Conservation (phyloP, 257 asterid species). For the Penstemon newberryi region DNA sequence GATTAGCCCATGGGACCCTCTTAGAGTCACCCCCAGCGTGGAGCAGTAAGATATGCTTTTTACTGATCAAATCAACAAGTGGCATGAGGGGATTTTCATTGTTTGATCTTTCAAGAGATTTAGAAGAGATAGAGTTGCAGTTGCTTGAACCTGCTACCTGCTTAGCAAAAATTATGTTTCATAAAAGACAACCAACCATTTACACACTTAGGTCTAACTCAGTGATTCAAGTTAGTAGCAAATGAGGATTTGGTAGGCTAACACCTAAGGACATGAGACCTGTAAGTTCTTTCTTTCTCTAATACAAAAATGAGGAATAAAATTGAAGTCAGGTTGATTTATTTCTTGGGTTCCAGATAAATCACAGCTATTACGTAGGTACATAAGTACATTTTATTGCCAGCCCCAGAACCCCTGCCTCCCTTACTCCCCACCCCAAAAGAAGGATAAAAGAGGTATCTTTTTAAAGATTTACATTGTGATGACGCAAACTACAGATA, state of each 20-base stretch:
- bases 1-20: constrained; percentile 99
- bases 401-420: background rate
- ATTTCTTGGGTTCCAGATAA: background rate
- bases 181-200: constrained; percentile 19
- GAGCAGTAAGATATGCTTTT: constrained; percentile 74
- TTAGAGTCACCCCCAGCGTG: constrained; percentile 99
- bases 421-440: too few relatives aligned
- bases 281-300: background rate
- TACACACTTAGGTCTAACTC: constrained; percentile 5
- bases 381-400: background rate
- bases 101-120: constrained; percentile 33
- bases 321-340: constrained; percentile 11
- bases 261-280: constrained; percentile 4
- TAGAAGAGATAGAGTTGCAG: constrained; percentile 35
- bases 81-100: constrained; percentile 39
- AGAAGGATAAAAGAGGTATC: background rate
- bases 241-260: constrained; percentile 1
- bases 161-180: constrained; percentile 32
- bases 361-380: background rate
- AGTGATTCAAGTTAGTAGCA: constrained; percentile 13
- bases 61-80: constrained; percentile 62
- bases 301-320: background rate
- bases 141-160: constrained; percentile 49
- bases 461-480: background rate
- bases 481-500: constrained; percentile 1